Conservation (phyloP, 1,284 basidiomycete genomes). For the Marasmius tenuissimus region DNA sequence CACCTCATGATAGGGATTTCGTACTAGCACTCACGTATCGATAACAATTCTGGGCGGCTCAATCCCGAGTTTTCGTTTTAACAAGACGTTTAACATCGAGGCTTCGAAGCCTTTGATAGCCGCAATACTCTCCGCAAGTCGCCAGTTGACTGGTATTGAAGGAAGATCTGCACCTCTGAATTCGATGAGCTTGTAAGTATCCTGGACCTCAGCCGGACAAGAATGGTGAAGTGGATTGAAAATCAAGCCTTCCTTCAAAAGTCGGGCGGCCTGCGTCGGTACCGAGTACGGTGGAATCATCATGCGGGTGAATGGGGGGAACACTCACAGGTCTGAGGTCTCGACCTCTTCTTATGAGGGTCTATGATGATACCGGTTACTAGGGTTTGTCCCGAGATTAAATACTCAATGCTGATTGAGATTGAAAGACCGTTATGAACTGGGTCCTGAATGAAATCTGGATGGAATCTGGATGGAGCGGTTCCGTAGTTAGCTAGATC, state of each 20-base stretch:
- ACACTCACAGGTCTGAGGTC: no score
- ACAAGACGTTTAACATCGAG: conserved; percentile 22
- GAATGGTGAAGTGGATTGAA: conserved; percentile 18
- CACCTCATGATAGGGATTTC: not conserved
- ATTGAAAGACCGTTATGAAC: no score
- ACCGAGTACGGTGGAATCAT: not conserved
- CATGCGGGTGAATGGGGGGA: not conserved
- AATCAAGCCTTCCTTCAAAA: conserved; percentile 19
- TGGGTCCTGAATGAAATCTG: no score
- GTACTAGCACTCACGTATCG: conserved; percentile 17
- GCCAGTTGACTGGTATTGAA: conserved; percentile 22
- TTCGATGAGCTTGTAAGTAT: conserved; percentile 15
- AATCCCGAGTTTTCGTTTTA: conserved; percentile 20
- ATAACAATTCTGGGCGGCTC: conserved; percentile 21
- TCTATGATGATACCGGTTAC: no score
- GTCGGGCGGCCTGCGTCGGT: conserved; percentile 12
- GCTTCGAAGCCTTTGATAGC: conserved; percentile 26
- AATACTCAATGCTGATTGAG: no score
- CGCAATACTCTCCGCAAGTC: conserved; percentile 24
- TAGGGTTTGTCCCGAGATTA: no score
- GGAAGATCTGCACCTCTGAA: conserved; percentile 17
- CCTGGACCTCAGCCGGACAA: conserved; percentile 16
- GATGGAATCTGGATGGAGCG: no score
- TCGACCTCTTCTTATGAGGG: no score
- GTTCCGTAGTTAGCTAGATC: no score